A percentile compares a stretch with the other conserved stretches of the same genome.
These are phyloP conservation scores for Trichothecium roseum DNA, from an alignment of 2,329 filamentous ascomycete species.

Conservation along the genomic window DNA sequence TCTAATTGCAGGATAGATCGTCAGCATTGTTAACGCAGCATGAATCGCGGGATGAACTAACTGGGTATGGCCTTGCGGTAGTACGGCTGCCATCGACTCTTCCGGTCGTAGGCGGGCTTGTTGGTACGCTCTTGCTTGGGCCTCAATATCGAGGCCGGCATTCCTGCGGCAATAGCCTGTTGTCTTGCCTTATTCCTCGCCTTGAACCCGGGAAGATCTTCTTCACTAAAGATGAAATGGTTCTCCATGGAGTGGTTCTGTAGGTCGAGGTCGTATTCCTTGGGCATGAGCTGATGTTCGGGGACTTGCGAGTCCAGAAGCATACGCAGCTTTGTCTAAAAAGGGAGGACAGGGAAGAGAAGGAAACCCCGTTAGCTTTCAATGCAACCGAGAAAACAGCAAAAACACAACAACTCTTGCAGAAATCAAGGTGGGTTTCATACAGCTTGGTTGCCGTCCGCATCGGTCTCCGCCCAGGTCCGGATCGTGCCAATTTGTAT, in stretches of 20 bases:
- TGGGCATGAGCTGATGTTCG: slow-evolving; percentile 66
- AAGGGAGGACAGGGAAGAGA: too few species aligned
- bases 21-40: background rate
- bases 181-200: slow-evolving; percentile 39
- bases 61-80: slow-evolving; percentile 66
- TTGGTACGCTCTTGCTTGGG: slow-evolving; percentile 18
- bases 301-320: slow-evolving; percentile 54
- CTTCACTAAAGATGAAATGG: slow-evolving; percentile 87
- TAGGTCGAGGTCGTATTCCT: slow-evolving; percentile 76
- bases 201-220: slow-evolving; percentile 59
- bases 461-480: slow-evolving; percentile 43
- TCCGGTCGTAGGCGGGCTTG: slow-evolving; percentile 34
- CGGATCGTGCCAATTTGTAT: slow-evolving; percentile 70
- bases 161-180: slow-evolving; percentile 46
- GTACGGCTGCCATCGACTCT: slow-evolving; percentile 44
- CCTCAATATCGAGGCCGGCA: slow-evolving; percentile 45
- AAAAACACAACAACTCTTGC: background rate
- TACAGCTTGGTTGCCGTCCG: slow-evolving; percentile 23
- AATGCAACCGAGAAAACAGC: background rate
- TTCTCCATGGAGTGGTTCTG: slow-evolving; percentile 58
- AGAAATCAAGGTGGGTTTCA: too few species aligned
- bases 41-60: slow-evolving; percentile 27
- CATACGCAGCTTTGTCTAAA: slow-evolving; percentile 40
- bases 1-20: slow-evolving; percentile 40
- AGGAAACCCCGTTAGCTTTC: too few species aligned